A percentile compares a stretch with the other conserved stretches of the same genome.
phyloP scores from a whole-genome alignment of 176 grass and related monocot species.

The Carex kokanica region DNA sequence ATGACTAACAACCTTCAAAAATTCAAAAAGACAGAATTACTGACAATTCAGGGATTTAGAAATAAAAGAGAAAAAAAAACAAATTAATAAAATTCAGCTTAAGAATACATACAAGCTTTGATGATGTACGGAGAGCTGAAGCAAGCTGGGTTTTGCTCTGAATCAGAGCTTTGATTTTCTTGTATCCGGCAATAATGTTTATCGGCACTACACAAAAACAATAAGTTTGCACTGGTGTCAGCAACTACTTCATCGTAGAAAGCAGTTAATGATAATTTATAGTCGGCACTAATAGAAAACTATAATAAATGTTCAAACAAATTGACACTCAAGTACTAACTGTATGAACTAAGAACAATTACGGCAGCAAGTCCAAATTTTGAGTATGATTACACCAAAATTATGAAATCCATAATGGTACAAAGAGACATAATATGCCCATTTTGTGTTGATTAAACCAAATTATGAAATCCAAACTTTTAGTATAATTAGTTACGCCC shows the following conservation, averaged over 20 bases:
- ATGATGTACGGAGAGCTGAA: too few species aligned
- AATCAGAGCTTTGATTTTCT: too few species aligned
- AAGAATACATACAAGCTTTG: too few species aligned
- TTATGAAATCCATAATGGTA: background rate
- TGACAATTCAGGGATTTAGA: too few species aligned
- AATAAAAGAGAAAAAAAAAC: too few species aligned
- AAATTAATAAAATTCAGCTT: too few species aligned
- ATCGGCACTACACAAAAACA: slow-evolving; percentile 76
- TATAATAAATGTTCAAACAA: slow-evolving; percentile 24
- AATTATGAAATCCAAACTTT: slow-evolving; percentile 2
- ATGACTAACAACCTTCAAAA: too few species aligned
- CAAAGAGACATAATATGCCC: background rate
- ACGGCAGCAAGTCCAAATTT: background rate
- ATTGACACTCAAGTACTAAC: background rate
- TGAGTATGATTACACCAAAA: background rate
- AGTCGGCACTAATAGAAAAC: background rate
- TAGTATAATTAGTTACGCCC: background rate
- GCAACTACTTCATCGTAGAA: slow-evolving; percentile 1
- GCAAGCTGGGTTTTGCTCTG: too few species aligned
- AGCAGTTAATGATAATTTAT: background rate
- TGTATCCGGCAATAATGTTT: slow-evolving; percentile 71
- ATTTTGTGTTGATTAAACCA: background rate
- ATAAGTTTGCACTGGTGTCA: slow-evolving; percentile 15
- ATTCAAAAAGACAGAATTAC: too few species aligned
- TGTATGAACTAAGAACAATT: background rate